A percentile compares a stretch with the other conserved stretches of the same genome.
Evolutionary conservation across 768 basidiomycete genomes (phyloP).

Genomic region (Ramaria sp.): DNA sequence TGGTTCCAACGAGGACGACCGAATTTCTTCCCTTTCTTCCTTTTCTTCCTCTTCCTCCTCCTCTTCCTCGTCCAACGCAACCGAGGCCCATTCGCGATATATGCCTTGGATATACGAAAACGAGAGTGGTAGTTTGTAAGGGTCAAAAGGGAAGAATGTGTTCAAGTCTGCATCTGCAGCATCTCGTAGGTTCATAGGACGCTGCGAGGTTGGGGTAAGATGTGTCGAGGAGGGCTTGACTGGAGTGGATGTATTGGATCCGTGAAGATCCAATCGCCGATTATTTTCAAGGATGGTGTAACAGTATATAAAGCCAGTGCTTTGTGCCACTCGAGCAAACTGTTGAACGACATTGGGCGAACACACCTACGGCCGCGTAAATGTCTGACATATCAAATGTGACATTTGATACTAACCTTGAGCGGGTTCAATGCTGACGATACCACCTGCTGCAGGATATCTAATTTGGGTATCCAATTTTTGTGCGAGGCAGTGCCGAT

Average conservation of each 20-base stretch:
- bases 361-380: slow-evolving; percentile 48
- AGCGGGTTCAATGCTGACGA: slow-evolving; percentile 81
- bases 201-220: neutral
- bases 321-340: slow-evolving; percentile 87
- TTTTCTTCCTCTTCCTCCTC: slow-evolving; percentile 38
- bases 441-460: slow-evolving; percentile 69
- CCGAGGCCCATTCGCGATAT: slow-evolving; percentile 84
- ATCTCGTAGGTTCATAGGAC: neutral
- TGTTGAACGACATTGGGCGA: slow-evolving; percentile 83
- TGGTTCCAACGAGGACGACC: slow-evolving; percentile 1
- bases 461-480: slow-evolving; percentile 81
- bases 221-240: slow-evolving; percentile 2
- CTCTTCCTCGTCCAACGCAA: slow-evolving; percentile 55
- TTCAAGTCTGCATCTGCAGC: slow-evolving; percentile 59
- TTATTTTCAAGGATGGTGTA: slow-evolving; percentile 89
- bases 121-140: slow-evolving; percentile 81
- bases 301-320: slow-evolving; percentile 88
- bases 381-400: neutral
- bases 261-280: slow-evolving; percentile 45
- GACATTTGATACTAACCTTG: slow-evolving; percentile 32
- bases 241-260: slow-evolving; percentile 16
- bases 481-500: slow-evolving; percentile 25
- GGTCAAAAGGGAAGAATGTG: slow-evolving; percentile 97
- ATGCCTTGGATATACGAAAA: slow-evolving; percentile 65
- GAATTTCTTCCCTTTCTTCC: slow-evolving; percentile 19